Evolutionary conservation across 2,329 filamentous ascomycete genomes (phyloP).

Genomic region (Fusarium ambrosium): DNA sequence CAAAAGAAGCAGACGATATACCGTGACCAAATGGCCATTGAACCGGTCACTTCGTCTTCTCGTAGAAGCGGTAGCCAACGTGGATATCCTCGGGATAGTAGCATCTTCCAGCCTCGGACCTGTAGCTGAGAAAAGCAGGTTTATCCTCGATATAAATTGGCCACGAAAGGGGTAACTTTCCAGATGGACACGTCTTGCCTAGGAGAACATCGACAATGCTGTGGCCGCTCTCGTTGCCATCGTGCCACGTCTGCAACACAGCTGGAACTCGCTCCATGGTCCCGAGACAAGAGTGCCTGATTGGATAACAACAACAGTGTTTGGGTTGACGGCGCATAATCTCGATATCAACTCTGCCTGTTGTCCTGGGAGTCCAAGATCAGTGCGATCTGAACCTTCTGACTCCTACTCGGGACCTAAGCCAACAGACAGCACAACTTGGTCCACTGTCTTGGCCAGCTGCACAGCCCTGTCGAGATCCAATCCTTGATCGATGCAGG

Average conservation of each 20-base stretch:
- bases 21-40: conserved; percentile 76
- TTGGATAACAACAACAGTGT: conserved; percentile 80
- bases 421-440: conserved; percentile 83
- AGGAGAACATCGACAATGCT: conserved; percentile 85
- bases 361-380: conserved; percentile 80
- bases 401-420: conserved; percentile 87
- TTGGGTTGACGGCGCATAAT: conserved; percentile 75
- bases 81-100: conserved; percentile 87
- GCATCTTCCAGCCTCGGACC: conserved; percentile 76
- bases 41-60: conserved; percentile 78
- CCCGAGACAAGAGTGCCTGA: conserved; percentile 81
- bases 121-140: conserved; percentile 82
- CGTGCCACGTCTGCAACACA: conserved; percentile 85
- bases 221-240: conserved; percentile 88
- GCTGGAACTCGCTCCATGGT: conserved; percentile 74
- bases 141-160: conserved; percentile 77
- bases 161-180: conserved; percentile 81
- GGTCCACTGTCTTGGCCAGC: conserved; percentile 77
- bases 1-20: conserved; percentile 81
- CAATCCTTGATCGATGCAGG: conserved; percentile 67
- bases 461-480: conserved; percentile 76
- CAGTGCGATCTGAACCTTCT: conserved; percentile 82
- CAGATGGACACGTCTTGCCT: conserved; percentile 79
- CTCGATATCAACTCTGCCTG: conserved; percentile 78
- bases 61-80: conserved; percentile 85